A percentile compares a stretch with the other conserved stretches of the same genome.
phyloP scores from a whole-genome alignment of 371 early-diverging fungal genomes.

The Mortierella sp. region DNA sequence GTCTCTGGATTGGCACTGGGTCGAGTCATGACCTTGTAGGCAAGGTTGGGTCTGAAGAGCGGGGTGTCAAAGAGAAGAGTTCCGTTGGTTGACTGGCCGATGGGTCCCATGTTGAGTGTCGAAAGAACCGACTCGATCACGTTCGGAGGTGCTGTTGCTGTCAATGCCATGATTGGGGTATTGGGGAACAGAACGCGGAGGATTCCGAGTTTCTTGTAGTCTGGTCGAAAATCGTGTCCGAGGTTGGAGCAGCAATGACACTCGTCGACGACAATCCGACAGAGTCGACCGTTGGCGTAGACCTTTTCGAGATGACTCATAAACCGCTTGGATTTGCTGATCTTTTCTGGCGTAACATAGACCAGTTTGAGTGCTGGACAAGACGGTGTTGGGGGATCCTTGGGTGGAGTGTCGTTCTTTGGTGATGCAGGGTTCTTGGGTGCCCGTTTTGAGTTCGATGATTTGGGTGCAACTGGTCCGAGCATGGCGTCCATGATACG shows the following conservation, averaged over 20 bases:
- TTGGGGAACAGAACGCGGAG: constrained; percentile 72
- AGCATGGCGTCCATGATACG: constrained; percentile 63
- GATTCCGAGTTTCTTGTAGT: constrained; percentile 67
- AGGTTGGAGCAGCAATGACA: constrained; percentile 86
- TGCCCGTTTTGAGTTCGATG: constrained; percentile 10
- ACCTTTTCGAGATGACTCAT: constrained; percentile 76
- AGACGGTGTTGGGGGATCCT: background rate
- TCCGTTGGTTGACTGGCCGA: constrained; percentile 52
- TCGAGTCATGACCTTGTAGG: constrained; percentile 77
- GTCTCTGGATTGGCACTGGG: constrained; percentile 65
- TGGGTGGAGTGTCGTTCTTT: background rate
- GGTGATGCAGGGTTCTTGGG: constrained; percentile 23
- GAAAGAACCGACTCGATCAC: constrained; percentile 75
- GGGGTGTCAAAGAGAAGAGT: constrained; percentile 70
- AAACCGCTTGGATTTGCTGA: constrained; percentile 81
- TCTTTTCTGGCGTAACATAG: constrained; percentile 94
- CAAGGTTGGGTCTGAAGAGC: constrained; percentile 72
- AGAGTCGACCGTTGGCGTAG: constrained; percentile 66
- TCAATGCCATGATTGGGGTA: constrained; percentile 89
- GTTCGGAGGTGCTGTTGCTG: constrained; percentile 88
- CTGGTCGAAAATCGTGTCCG: constrained; percentile 90
- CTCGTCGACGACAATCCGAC: constrained; percentile 91
- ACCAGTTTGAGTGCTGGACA: constrained; percentile 65
- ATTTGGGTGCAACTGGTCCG: constrained; percentile 23
- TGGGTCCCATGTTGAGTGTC: constrained; percentile 69